Evolutionary conservation across 371 early-diverging fungal genomes (phyloP), one percentile per base, ranked within the genome.

Genomic region (Thermomucor indicae-seudaticae): DNA sequence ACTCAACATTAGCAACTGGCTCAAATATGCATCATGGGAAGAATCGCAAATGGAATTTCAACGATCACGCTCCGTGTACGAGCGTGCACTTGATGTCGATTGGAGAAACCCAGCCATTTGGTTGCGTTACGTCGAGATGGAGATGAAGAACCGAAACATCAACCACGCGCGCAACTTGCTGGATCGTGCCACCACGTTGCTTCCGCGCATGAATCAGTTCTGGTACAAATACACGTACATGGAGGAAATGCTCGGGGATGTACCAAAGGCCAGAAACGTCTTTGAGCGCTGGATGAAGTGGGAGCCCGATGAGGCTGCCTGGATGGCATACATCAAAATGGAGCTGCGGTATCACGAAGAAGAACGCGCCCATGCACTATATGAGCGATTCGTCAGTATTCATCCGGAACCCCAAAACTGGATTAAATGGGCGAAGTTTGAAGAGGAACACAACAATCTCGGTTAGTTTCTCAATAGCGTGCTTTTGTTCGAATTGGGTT

Each of bases 201-300:
- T 98, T 32, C 98, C 98, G 4, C 87, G 96, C 19, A 86, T 95
- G 4, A 92, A 96, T 65, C 87, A 90, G 68, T 94, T 98, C 65
- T 98, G 98, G 98, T 93, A 89, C 80, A 94, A 96, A 59, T 98
- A 96, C 71, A 86, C 92, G 4, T 92, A 93, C 60, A 96, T 97
- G 96, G 98, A 98, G 61, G 97, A 97, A 61, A 78, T 87, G 62
- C 64, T 97, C 62, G 95, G 91, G 34, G 94, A 97, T 51, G 81
- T 94, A 0, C 79, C 85, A 2, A 92, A 93, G 4, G 93, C 93
- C 5, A 79, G 97, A 20, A 89, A 89, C 46, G 89, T 98, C 17
- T 98, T 97, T 77, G 95, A 96, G 50, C 85, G 98, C 35, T 98
- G 98, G 98, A 95, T 98, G 94, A 82, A 89, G 49, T 97, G 98